Evolutionary conservation across 257 asterid species (phyloP).

Genomic region (Solanum etuberosum): DNA sequence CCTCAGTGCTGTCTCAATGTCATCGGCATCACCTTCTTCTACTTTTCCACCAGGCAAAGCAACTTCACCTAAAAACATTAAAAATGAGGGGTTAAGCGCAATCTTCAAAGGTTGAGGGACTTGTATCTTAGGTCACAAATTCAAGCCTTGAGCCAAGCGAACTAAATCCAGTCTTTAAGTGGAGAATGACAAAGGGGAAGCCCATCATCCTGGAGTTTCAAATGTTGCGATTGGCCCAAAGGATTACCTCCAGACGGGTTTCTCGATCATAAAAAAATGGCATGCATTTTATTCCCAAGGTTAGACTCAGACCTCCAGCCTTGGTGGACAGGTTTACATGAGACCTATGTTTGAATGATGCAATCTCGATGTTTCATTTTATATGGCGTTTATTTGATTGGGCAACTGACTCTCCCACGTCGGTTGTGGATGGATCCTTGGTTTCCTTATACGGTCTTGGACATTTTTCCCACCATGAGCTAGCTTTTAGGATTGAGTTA

Average conservation of each 20-base stretch:
- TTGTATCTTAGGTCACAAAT: background rate
- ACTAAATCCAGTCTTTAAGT: background rate
- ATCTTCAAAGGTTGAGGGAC: background rate
- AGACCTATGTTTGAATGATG: background rate
- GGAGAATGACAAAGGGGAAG: background rate
- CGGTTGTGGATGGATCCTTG: background rate
- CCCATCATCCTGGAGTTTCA: background rate
- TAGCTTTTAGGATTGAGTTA: background rate
- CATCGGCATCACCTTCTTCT: slow-evolving; percentile 52
- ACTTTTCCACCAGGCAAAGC: slow-evolving; percentile 82
- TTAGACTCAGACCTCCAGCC: background rate
- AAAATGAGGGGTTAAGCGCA: background rate
- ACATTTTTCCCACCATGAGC: background rate
- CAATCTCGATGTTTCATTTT: background rate
- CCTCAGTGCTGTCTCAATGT: slow-evolving; percentile 60
- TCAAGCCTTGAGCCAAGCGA: background rate
- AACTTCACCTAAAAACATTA: slow-evolving; percentile 58
- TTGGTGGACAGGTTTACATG: background rate
- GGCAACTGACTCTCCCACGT: background rate
- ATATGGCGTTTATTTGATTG: background rate
- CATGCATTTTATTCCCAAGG: too few relatives aligned
- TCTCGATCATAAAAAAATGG: too few relatives aligned
- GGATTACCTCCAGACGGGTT: background rate
- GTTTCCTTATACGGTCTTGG: background rate
- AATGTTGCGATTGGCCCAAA: background rate